Base-by-base conservation (phyloP, 768 basidiomycete genomes). In the Symmetrospora coprosmae region DNA sequence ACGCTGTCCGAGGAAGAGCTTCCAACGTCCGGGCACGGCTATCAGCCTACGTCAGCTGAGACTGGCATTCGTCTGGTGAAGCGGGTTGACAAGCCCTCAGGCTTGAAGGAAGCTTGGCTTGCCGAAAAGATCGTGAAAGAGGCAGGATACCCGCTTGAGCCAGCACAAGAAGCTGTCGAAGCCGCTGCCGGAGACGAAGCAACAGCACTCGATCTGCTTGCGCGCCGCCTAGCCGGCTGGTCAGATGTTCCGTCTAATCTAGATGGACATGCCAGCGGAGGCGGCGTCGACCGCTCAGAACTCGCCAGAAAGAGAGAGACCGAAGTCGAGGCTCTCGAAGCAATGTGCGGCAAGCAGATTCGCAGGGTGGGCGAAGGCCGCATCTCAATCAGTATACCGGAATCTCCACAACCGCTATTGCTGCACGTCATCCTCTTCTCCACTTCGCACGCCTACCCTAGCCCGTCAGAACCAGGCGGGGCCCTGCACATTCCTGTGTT, bases 1-100 rank as follows among this genome's bases (percentile, higher is more conserved):
- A 80, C 86, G 66, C 70, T 86, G 4, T 85, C 89, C 0, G 90
- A 96, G 74, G 83, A 86, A 60, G 89, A 92, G 66, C 78, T 94
- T 4, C 91, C 91, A 0, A 50, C 53, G 7, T 60, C 37, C 34
- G 60, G 3, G 47, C 64, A 51, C 33, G n/a, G 31, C 5, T 19
- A 30, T 4, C 19, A 41, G 2, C 30, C 51, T 2, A 39, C 50
- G 14, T 64, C 64, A 2, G 64, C 67, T 0, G 65, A 67, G 41
- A 60, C 66, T 13, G 65, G 50, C 16, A 63, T 66, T 25, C 40
- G 65, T 9, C 64, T 66, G 21, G 63, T 63, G 19, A 64, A 62
- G 47, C 45, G 37, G 8, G 38, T 59, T 13, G 65, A 62, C 30
- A 38, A 31, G 17, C 25, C 39, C 4, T 56, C 37, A 0, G 62